Percentiles rank a stretch among this genome's conserved stretches.
Evolutionary conservation across 2,329 filamentous ascomycete genomes (phyloP).

Genomic region (Claviceps quebecensis): DNA sequence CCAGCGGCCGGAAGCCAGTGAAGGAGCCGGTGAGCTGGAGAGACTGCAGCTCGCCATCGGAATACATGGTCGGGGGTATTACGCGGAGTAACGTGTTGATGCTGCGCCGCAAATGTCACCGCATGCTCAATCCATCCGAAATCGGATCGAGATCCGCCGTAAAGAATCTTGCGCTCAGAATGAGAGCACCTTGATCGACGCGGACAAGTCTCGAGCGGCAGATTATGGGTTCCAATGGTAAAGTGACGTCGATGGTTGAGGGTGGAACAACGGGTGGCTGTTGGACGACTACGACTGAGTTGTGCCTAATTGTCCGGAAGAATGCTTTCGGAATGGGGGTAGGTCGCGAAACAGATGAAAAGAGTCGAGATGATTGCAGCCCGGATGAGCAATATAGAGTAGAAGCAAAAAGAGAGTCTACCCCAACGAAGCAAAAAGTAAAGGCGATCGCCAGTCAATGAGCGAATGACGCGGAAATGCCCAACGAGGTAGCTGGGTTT

Average conservation of each 20-base stretch:
- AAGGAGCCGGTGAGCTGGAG: constrained; percentile 46
- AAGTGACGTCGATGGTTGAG: neutral
- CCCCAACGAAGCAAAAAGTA: neutral
- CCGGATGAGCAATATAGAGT: neutral
- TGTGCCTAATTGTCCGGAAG: neutral
- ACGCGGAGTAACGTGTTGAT: constrained; percentile 4
- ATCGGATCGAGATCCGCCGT: constrained; percentile 10
- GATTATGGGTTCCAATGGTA: constrained; percentile 1
- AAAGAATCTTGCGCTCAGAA: neutral
- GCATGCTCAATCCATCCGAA: constrained; percentile 7
- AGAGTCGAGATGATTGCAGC: neutral
- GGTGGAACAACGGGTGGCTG: neutral
- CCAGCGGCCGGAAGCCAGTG: constrained; percentile 38
- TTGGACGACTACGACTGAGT: neutral
- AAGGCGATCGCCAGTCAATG: neutral
- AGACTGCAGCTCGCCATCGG: constrained; percentile 28
- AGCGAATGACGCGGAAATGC: neutral
- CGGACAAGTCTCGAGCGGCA: neutral
- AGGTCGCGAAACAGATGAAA: neutral
- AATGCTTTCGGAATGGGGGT: neutral
- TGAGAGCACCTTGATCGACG: neutral
- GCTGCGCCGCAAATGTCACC: constrained; percentile 9
- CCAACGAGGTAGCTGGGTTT: constrained; percentile 1
- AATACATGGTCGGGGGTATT: constrained; percentile 15
- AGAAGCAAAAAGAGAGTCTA: neutral